Evolutionary conservation across 495 filamentous ascomycete genomes (phyloP).

Genomic region (Emericellopsis terricola): DNA sequence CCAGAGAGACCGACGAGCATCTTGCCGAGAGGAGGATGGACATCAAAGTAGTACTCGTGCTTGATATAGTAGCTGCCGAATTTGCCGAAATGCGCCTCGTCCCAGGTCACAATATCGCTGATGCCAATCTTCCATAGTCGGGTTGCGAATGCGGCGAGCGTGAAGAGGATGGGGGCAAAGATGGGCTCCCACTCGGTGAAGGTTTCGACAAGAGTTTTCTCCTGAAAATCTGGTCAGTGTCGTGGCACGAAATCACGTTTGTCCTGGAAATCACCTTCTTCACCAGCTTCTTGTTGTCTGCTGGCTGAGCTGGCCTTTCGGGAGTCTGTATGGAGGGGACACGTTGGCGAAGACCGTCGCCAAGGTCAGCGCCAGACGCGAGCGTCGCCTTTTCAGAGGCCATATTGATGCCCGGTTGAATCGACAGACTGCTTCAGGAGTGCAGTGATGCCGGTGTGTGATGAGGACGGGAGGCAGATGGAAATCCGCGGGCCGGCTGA

Average conservation of each 20-base stretch:
- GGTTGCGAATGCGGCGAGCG: slow-evolving; percentile 77
- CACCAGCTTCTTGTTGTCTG: slow-evolving; percentile 45
- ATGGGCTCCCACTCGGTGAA: slow-evolving; percentile 73
- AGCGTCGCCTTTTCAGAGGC: slow-evolving; percentile 29
- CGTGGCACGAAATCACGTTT: too few species aligned
- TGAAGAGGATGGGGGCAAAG: slow-evolving; percentile 78
- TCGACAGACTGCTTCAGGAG: neutral
- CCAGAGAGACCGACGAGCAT: slow-evolving; percentile 95
- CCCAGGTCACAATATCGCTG: slow-evolving; percentile 95
- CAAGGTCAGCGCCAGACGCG: slow-evolving; percentile 48
- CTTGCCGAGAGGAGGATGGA: slow-evolving; percentile 86
- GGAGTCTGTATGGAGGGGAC: slow-evolving; percentile 29
- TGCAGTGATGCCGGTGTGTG: neutral
- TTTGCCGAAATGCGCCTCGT: slow-evolving; percentile 97
- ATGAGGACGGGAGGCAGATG: neutral
- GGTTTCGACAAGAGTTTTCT: slow-evolving; percentile 36
- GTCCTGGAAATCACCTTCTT: slow-evolving; percentile 27
- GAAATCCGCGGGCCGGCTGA: neutral
- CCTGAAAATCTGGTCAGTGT: slow-evolving; percentile 10
- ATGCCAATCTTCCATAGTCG: slow-evolving; percentile 88
- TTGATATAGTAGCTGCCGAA: slow-evolving; percentile 98
- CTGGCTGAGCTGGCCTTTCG: slow-evolving; percentile 22
- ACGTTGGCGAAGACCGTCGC: slow-evolving; percentile 56
- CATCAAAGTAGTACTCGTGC: slow-evolving; percentile 84
- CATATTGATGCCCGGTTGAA: slow-evolving; percentile 15